phyloP scores from a whole-genome alignment of 768 basidiomycete species.

The Podaxis pistillaris region DNA sequence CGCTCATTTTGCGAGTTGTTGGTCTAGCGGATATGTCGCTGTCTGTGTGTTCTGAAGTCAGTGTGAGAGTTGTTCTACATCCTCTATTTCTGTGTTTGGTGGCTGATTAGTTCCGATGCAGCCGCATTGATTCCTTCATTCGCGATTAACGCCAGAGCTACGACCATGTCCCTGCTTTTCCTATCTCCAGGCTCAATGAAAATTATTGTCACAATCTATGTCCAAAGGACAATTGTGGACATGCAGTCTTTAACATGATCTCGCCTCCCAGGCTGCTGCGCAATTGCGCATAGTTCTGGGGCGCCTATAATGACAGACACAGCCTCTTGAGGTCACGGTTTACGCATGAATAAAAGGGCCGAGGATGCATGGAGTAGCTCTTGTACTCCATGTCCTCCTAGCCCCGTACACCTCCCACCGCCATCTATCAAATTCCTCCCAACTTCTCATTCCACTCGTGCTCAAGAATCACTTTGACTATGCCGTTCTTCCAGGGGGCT shows the following conservation, averaged over 20 bases:
- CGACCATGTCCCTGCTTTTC: neutral
- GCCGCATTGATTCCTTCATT: too few relatives aligned
- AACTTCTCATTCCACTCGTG: neutral
- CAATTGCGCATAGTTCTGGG: neutral
- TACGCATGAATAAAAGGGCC: neutral
- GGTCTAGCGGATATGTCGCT: neutral
- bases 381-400: neutral
- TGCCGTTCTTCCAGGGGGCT: constrained; percentile 9
- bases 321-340: neutral
- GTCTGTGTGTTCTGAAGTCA: too few relatives aligned
- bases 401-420: neutral
- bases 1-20: too few relatives aligned
- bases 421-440: neutral
- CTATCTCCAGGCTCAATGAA: neutral
- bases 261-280: neutral
- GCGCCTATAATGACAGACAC: neutral
- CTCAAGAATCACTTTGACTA: neutral
- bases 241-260: neutral
- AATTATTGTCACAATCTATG: neutral
- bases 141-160: too few relatives aligned
- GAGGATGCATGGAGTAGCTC: neutral
- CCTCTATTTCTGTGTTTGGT: too few relatives aligned
- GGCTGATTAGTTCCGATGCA: too few relatives aligned
- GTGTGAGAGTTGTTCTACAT: too few relatives aligned
- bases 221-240: neutral